Evolutionary conservation across 1,139 yeast species (phyloP).

Genomic region (Kodamaea alishanica): DNA sequence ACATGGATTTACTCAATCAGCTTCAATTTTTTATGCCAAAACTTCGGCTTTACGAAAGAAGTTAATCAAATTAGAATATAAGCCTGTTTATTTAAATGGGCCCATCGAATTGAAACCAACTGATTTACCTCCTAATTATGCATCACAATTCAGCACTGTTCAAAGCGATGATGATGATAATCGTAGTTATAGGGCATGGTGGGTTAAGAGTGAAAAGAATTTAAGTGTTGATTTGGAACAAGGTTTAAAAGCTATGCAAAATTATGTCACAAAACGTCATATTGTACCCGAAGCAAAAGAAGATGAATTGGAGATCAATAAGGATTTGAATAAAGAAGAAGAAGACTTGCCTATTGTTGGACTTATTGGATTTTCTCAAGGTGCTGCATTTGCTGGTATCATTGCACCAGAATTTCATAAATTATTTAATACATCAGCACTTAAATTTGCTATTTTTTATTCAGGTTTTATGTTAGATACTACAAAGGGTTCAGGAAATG

Average conservation of each 20-base stretch:
- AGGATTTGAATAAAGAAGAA: conserved; percentile 22
- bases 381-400: conserved; percentile 46
- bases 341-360: conserved; percentile 37
- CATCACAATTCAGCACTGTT: conserved; percentile 35
- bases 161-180: conserved; percentile 18
- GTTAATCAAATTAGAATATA: conserved; percentile 34
- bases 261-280: conserved; percentile 31
- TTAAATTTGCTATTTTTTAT: conserved; percentile 70
- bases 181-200: conserved; percentile 38
- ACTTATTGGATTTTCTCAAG: conserved; percentile 44
- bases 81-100: conserved; percentile 74
- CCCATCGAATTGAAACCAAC: conserved; percentile 62
- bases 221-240: conserved; percentile 24
- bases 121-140: conserved; percentile 59
- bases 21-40: conserved; percentile 45
- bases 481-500: conserved; percentile 30
- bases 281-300: conserved; percentile 27
- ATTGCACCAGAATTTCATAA: conserved; percentile 30
- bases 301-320: conserved; percentile 20
- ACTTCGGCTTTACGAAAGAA: conserved; percentile 44
- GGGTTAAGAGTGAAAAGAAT: conserved; percentile 25
- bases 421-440: conserved; percentile 28
- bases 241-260: conserved; percentile 28
- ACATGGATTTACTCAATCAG: conserved; percentile 45
- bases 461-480: conserved; percentile 73